Base-by-base conservation (phyloP, 768 basidiomycete genomes). In the Boletales sp. region DNA sequence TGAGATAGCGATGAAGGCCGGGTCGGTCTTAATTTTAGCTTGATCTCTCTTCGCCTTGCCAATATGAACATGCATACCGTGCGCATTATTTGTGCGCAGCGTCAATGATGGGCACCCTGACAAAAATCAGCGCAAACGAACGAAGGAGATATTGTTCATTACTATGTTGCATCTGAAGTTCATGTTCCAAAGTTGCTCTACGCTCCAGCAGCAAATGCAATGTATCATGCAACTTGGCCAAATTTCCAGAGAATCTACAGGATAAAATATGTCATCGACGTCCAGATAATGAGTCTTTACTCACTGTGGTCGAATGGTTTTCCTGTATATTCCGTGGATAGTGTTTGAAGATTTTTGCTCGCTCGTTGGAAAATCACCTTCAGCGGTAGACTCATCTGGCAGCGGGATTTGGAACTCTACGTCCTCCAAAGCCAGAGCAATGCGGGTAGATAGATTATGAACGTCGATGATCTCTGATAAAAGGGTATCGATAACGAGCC, bases 11-110 rank as follows among this genome's bases (percentile, higher is more conserved):
- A 84, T 65, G 56, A 91, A 90, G 7, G 68, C 69, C 10, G 73
- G 55, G 21, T 80, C 72, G 12, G 59, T 60, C 53, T 75, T 74
- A 32, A 87, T 58, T 51, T 69, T 76, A 12, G 60, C 58, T 43
- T 75, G 77, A 52, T 89, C 86, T 28, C 83, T 81, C 64, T 82
- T 90, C 6, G 76, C 70, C 57, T 77, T 81, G 25, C 76, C 73
- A 25, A 92, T 68, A 55, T 91, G 90, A 37, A 91, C 77, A 62
- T 88, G 86, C 74, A 84, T 80, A 6, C 90, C 90, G 39, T 83
- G 81, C 10, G 76, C 75, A 15, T 82, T 76, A 1, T 79, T 84
- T 21, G 81, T 79, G 35, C 88, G 82, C 40, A 93, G 73, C 12
- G 87, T 83, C 53, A 92, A 61, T 12, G 90, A 90, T 19, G 86